These are phyloP conservation scores for Raffaelea albimanens DNA, from an alignment of 2,329 filamentous ascomycete genomes.

Conservation along the genomic window DNA sequence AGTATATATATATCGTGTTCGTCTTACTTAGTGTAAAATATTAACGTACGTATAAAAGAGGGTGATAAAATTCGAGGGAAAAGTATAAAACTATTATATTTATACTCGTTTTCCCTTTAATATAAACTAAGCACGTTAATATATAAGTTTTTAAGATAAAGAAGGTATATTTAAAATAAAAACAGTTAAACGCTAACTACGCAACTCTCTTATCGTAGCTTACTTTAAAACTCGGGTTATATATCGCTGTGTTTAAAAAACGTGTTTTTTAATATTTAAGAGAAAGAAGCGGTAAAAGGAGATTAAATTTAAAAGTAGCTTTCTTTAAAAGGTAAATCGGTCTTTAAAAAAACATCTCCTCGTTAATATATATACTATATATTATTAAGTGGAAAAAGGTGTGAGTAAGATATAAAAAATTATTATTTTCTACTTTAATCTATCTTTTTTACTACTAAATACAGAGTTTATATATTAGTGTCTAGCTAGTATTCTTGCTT, in stretches of 20 bases:
- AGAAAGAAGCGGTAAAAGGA: no score
- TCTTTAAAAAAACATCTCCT: neutral
- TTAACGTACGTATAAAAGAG: slow-evolving; percentile 1
- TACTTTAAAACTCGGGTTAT: no score
- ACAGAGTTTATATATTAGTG: no score
- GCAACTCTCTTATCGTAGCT: no score
- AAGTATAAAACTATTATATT: no score
- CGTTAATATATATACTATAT: neutral
- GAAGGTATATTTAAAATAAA: neutral
- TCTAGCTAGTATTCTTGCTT: neutral
- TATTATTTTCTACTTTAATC: neutral
- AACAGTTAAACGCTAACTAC: no score
- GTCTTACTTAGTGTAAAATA: neutral
- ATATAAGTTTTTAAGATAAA: neutral
- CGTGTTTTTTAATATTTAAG: no score
- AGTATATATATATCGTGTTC: neutral
- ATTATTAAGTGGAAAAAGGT: neutral
- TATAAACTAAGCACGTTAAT: neutral
- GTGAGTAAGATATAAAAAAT: neutral
- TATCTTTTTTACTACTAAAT: neutral
- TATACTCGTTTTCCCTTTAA: no score
- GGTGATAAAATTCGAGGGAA: slow-evolving; percentile 2
- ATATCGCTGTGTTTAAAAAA: no score
- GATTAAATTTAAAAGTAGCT: no score
- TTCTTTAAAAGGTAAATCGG: neutral